phyloP scores from a whole-genome alignment of 2,329 filamentous ascomycete genomes.

The Colletotrichum tofieldiae region DNA sequence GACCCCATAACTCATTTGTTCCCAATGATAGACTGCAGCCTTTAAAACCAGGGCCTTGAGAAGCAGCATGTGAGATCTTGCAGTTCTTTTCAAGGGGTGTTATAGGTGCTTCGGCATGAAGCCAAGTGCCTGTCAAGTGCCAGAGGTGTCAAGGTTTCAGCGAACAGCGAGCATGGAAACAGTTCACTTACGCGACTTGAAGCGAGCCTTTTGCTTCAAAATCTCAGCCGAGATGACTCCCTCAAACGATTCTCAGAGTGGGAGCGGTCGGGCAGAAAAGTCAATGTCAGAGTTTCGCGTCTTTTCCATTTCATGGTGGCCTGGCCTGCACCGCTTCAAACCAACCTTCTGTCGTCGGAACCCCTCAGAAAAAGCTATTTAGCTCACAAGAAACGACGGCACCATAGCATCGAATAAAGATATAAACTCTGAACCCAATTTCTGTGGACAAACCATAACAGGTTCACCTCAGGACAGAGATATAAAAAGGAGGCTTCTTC shows the following conservation, averaged over 20 bases:
- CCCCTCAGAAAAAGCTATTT: neutral
- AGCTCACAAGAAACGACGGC: neutral
- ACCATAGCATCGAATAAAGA: neutral
- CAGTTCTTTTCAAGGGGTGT: neutral
- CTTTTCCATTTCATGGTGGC: neutral
- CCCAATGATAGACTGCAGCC: too few relatives aligned
- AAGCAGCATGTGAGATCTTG: neutral
- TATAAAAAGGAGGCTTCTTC: neutral
- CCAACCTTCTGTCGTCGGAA: constrained; percentile 1
- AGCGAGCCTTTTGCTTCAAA: neutral
- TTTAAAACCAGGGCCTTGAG: too few relatives aligned
- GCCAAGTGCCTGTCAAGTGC: neutral
- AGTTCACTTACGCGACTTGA: neutral
- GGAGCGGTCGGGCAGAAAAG: neutral
- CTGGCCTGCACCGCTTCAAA: neutral
- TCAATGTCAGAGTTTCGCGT: neutral
- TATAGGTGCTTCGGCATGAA: neutral
- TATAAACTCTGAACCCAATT: too few relatives aligned
- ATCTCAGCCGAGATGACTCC: neutral
- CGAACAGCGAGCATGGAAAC: neutral
- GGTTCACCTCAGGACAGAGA: neutral
- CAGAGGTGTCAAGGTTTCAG: neutral
- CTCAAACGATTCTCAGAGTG: too few relatives aligned
- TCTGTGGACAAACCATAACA: neutral
- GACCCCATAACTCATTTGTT: neutral